Conservation (phyloP, 2,329 filamentous ascomycete genomes). For the Tolypocladium amazonense region DNA sequence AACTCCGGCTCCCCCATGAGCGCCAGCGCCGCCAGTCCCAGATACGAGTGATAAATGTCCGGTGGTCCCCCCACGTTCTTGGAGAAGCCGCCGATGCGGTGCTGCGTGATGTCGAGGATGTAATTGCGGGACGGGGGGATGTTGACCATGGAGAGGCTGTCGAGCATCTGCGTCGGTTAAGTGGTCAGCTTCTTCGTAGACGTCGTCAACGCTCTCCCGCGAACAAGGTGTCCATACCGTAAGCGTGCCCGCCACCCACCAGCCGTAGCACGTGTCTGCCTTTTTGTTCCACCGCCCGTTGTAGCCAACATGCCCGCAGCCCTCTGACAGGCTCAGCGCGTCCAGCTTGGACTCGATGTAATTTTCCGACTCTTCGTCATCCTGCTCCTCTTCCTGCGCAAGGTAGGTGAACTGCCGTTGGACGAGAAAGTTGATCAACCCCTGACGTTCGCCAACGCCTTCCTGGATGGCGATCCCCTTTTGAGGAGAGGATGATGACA, state of each 20-base stretch:
- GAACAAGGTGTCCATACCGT: slow-evolving; percentile 26
- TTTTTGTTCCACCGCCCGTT: slow-evolving; percentile 87
- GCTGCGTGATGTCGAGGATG: slow-evolving; percentile 76
- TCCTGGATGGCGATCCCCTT: slow-evolving; percentile 19
- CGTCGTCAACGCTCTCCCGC: slow-evolving; percentile 19
- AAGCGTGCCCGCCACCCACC: slow-evolving; percentile 71
- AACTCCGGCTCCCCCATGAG: slow-evolving; percentile 61
- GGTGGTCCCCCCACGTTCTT: slow-evolving; percentile 59
- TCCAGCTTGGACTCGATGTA: slow-evolving; percentile 23
- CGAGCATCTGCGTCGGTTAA: slow-evolving; percentile 40
- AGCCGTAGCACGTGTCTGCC: slow-evolving; percentile 91
- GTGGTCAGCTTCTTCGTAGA: background rate
- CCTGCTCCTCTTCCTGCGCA: slow-evolving; percentile 32
- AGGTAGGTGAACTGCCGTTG: slow-evolving; percentile 53
- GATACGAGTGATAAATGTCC: slow-evolving; percentile 80
- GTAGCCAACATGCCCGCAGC: slow-evolving; percentile 54
- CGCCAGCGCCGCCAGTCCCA: slow-evolving; percentile 72
- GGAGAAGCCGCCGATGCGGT: slow-evolving; percentile 73
- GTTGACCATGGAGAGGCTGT: slow-evolving; percentile 47
- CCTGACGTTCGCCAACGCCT: slow-evolving; percentile 21
- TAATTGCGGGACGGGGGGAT: slow-evolving; percentile 57
- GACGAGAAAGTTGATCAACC: slow-evolving; percentile 45
- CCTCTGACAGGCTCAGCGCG: slow-evolving; percentile 19
- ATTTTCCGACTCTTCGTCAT: slow-evolving; percentile 32
- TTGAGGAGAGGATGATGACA: slow-evolving; percentile 19